Percentiles rank a stretch among this genome's conserved stretches.
Evolutionary conservation across 768 basidiomycete species (phyloP).

Genomic region (Mycena vulgaris): DNA sequence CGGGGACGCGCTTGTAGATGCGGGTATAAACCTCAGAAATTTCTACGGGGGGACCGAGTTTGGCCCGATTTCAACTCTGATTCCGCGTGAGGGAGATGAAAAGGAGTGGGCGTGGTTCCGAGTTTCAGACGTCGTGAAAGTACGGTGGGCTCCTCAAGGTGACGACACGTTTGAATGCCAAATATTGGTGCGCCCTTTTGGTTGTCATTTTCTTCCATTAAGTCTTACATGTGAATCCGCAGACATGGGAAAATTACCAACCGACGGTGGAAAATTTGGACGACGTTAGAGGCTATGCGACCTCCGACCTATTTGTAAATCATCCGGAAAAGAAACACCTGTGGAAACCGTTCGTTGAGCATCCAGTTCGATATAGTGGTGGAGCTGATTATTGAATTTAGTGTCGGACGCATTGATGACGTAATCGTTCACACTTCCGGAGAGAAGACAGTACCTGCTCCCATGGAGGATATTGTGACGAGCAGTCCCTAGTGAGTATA

Average conservation of each 20-base stretch:
- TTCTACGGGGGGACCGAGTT: conserved; percentile 7
- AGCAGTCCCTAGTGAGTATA: conserved; percentile 45
- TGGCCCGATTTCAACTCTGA: neutral
- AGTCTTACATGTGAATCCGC: conserved; percentile 14
- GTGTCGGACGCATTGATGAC: conserved; percentile 57
- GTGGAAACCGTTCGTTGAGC: conserved; percentile 59
- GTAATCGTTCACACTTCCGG: conserved; percentile 47
- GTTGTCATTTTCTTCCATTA: neutral
- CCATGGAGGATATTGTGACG: conserved; percentile 45
- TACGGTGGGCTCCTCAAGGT: conserved; percentile 49
- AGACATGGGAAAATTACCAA: conserved; percentile 39
- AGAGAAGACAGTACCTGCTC: conserved; percentile 51
- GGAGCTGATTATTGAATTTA: conserved; percentile 28
- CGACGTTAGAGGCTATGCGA: conserved; percentile 58
- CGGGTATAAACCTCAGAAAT: conserved; percentile 50
- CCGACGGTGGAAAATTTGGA: conserved; percentile 48
- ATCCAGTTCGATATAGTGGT: neutral
- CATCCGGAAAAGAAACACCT: conserved; percentile 60
- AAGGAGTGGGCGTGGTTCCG: conserved; percentile 38
- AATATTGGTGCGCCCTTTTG: conserved; percentile 40
- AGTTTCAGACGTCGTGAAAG: conserved; percentile 32
- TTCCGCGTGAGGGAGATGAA: conserved; percentile 37
- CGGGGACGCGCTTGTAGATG: conserved; percentile 50
- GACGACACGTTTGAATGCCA: conserved; percentile 53
- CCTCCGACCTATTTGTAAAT: conserved; percentile 58